A percentile compares a stretch with the other conserved stretches of the same genome.
phyloP scores from a whole-genome alignment of 2,329 filamentous ascomycete genomes.

The Xylaria sp. region DNA sequence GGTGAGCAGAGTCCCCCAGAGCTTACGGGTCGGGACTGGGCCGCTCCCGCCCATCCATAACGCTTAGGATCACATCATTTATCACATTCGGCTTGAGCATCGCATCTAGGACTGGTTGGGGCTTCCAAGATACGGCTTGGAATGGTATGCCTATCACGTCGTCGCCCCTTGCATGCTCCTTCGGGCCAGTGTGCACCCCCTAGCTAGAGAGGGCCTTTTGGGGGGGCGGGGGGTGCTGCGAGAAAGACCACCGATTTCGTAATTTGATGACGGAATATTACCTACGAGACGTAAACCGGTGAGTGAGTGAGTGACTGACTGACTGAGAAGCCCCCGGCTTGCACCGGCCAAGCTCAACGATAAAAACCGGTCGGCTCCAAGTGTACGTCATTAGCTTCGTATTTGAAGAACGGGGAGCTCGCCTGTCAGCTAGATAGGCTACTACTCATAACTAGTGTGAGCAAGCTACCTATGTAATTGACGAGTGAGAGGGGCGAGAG shows the following conservation, averaged over 20 bases:
- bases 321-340: background rate
- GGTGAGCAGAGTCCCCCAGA: constrained; percentile 20
- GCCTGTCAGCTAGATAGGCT: constrained; percentile 1
- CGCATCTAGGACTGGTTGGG: constrained; percentile 9
- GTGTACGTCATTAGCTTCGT: background rate
- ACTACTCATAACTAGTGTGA: background rate
- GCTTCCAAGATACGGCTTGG: background rate
- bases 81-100: constrained; percentile 22
- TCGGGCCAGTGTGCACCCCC: background rate
- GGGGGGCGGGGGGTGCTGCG: constrained; percentile 14
- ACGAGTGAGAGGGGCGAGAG: constrained; percentile 12
- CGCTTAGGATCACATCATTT: constrained; percentile 29
- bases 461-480: constrained; percentile 9
- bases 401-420: background rate
- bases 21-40: constrained; percentile 28
- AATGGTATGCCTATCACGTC: background rate
- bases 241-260: constrained; percentile 20
- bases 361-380: background rate
- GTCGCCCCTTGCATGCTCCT: constrained; percentile 1
- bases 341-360: constrained; percentile 3
- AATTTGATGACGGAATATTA: background rate
- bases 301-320: background rate
- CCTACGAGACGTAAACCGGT: constrained; percentile 14
- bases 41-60: constrained; percentile 28
- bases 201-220: constrained; percentile 6